These are phyloP conservation scores for Elongisporangium anandrum DNA, from an alignment of 352 stramenopile genomes.

Conservation along the genomic window DNA sequence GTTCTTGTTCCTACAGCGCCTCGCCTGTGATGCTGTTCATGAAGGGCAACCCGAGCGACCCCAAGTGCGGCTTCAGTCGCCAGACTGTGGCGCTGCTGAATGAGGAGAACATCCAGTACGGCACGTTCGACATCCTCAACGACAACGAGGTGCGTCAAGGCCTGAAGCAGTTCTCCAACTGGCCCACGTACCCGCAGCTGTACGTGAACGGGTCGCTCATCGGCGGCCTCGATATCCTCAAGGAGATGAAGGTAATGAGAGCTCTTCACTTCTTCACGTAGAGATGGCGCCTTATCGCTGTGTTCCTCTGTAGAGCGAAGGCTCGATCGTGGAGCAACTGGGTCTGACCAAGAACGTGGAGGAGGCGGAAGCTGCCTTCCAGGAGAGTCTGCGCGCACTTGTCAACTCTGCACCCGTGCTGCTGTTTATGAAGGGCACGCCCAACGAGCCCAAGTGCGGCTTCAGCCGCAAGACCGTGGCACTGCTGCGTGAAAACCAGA, in stretches of 20 bases:
- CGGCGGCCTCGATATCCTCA: slow-evolving; percentile 96
- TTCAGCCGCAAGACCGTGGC: slow-evolving; percentile 94
- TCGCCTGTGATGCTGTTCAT: slow-evolving; percentile 98
- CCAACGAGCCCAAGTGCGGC: slow-evolving; percentile 87
- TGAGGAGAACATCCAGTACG: slow-evolving; percentile 90
- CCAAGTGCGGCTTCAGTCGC: slow-evolving; percentile 95
- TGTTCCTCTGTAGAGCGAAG: slow-evolving; percentile 25
- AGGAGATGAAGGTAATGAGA: slow-evolving; percentile 87
- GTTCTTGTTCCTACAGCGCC: slow-evolving; percentile 20
- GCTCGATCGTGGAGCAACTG: slow-evolving; percentile 74
- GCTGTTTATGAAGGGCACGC: slow-evolving; percentile 95
- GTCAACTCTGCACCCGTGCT: slow-evolving; percentile 90
- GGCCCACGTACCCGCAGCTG: slow-evolving; percentile 98
- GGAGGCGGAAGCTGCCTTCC: slow-evolving; percentile 69
- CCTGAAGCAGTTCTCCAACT: slow-evolving; percentile 96
- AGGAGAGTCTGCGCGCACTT: slow-evolving; percentile 81
- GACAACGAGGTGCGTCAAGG: slow-evolving; percentile 94
- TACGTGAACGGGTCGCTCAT: slow-evolving; percentile 97
- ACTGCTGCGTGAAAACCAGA: slow-evolving; percentile 85
- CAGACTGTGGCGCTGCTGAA: slow-evolving; percentile 94
- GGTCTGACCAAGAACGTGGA: slow-evolving; percentile 69
- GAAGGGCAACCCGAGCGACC: slow-evolving; percentile 95
- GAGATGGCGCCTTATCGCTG: not conserved
- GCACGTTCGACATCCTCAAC: slow-evolving; percentile 97
- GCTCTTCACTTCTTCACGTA: not conserved